These are phyloP conservation scores for Phytophthora boehmeriae DNA, from an alignment of 352 stramenopile species.

Conservation along the genomic window DNA sequence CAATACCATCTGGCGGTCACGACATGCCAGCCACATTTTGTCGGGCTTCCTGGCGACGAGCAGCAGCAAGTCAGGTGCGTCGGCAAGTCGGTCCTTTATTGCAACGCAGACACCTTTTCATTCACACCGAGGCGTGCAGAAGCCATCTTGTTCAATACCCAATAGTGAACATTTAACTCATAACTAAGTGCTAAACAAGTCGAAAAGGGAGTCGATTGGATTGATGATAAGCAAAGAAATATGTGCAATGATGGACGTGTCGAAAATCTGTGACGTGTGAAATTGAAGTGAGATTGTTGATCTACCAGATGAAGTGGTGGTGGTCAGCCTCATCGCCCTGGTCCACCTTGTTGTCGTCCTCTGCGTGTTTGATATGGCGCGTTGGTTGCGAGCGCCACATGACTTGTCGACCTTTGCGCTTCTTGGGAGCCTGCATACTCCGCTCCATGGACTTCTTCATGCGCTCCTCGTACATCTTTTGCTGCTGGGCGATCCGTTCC, in stretches of 20 bases:
- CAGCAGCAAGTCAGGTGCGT: not conserved
- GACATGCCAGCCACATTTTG: not conserved
- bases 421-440: constrained; percentile 93
- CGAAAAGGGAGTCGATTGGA: too few species aligned
- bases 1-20: not conserved
- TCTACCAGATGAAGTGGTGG: constrained; percentile 84
- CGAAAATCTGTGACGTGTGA: too few species aligned
- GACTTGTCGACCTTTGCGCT: constrained; percentile 90
- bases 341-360: constrained; percentile 83
- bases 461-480: constrained; percentile 93
- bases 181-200: too few species aligned
- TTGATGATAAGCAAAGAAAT: too few species aligned
- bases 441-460: constrained; percentile 95
- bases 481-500: constrained; percentile 92
- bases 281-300: not conserved
- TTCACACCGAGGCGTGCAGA: not conserved
- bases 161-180: not conserved
- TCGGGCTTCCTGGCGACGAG: not conserved
- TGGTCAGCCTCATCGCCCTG: constrained; percentile 84
- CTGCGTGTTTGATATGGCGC: constrained; percentile 74
- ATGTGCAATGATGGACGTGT: too few species aligned
- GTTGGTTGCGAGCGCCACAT: constrained; percentile 92
- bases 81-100: not conserved
- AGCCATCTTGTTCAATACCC: not conserved
- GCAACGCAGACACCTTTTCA: not conserved